Conservation (phyloP, 768 basidiomycete species). For the Rhodotorula paludigena region DNA sequence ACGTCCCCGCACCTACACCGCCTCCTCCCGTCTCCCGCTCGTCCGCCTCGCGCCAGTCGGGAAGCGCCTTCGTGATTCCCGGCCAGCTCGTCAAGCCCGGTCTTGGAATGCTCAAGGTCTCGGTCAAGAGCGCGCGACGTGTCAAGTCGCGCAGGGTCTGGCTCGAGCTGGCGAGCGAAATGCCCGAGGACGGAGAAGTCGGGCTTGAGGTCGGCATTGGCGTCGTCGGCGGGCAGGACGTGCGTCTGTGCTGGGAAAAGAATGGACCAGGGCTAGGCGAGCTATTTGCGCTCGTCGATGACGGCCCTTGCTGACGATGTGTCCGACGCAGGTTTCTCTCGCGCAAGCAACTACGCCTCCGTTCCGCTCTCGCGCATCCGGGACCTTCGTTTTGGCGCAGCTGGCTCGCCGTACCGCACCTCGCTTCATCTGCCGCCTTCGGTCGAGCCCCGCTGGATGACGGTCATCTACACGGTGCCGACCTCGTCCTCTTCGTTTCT, state of each 20-base stretch:
- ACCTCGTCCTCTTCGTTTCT: slow-evolving; percentile 5
- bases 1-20: not conserved
- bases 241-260: slow-evolving; percentile 38
- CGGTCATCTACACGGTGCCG: slow-evolving; percentile 30
- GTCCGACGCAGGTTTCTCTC: slow-evolving; percentile 14
- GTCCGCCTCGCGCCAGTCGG: not conserved
- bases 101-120: slow-evolving; percentile 39
- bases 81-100: slow-evolving; percentile 24
- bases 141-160: slow-evolving; percentile 34
- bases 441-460: slow-evolving; percentile 37
- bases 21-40: not conserved
- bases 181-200: slow-evolving; percentile 14
- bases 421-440: slow-evolving; percentile 28
- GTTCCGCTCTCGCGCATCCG: slow-evolving; percentile 29
- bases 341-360: slow-evolving; percentile 18
- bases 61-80: slow-evolving; percentile 20
- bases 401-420: slow-evolving; percentile 37
- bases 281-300: not conserved
- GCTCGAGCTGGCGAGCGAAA: slow-evolving; percentile 26
- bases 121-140: slow-evolving; percentile 30
- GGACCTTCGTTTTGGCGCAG: slow-evolving; percentile 26
- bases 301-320: not conserved
- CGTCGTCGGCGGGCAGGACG: slow-evolving; percentile 18
- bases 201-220: slow-evolving; percentile 20
- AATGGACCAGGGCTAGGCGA: slow-evolving; percentile 21